Evolutionary conservation across 306 rosid genomes (phyloP).

Genomic region (Quercus alba): DNA sequence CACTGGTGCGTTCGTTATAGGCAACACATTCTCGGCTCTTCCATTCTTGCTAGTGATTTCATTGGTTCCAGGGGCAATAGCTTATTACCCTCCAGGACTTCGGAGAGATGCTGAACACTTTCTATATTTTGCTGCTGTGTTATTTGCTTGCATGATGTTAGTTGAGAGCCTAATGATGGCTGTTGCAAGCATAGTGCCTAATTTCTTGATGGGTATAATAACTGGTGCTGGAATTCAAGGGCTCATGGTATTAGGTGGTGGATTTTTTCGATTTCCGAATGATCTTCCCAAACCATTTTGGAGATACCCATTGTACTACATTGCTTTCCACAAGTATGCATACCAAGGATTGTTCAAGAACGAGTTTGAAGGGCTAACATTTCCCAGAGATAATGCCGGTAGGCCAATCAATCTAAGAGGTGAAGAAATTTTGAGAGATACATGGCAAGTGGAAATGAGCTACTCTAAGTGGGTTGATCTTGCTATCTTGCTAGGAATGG

Average conservation of each 20-base stretch:
- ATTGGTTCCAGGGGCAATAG: constrained; percentile 40
- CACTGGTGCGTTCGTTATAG: constrained; percentile 31
- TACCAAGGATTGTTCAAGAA: constrained; percentile 55
- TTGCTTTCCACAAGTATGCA: constrained; percentile 50
- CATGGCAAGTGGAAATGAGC: constrained; percentile 42
- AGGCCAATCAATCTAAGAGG: constrained; percentile 8
- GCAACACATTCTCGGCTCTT: constrained; percentile 46
- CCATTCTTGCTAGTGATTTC: constrained; percentile 35
- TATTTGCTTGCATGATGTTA: constrained; percentile 34
- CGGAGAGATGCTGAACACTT: constrained; percentile 30
- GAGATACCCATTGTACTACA: constrained; percentile 44
- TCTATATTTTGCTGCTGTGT: constrained; percentile 21
- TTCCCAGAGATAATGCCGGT: not conserved
- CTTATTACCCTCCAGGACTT: constrained; percentile 46
- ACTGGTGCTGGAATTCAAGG: constrained; percentile 50
- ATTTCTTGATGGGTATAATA: constrained; percentile 39
- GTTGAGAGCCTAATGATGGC: constrained; percentile 63
- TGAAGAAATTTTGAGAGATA: constrained; percentile 26
- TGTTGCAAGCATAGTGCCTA: constrained; percentile 42
- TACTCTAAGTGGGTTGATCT: constrained; percentile 72
- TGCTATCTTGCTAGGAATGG: constrained; percentile 51
- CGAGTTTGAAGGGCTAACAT: constrained; percentile 37
- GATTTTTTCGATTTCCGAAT: constrained; percentile 39
- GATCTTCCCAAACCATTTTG: constrained; percentile 42
- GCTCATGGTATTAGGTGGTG: constrained; percentile 38